phyloP scores from a whole-genome alignment of 148 eudicot species.

The Chenopodium formosanum region DNA sequence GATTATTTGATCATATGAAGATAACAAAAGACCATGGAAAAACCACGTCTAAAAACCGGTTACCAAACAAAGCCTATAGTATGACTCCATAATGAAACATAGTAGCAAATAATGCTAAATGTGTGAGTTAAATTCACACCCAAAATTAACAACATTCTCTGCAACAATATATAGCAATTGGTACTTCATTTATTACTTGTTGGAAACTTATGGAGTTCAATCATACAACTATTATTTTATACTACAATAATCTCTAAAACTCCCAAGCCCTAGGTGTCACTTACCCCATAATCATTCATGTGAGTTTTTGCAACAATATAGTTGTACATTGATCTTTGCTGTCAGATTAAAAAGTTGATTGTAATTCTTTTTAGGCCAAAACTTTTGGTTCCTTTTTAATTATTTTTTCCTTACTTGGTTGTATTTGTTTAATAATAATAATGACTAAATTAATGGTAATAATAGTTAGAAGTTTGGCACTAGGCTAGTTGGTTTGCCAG shows the following conservation, averaged over 20 bases:
- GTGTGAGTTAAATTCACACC: no score
- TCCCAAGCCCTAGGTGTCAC: conserved; percentile 9
- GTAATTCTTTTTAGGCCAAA: conserved; percentile 25
- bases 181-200: background rate
- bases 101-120: no score
- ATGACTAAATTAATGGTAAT: background rate
- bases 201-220: conserved; percentile 10
- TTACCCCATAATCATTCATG: conserved; percentile 22
- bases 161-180: background rate
- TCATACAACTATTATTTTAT: conserved; percentile 4
- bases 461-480: background rate
- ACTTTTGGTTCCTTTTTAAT: conserved; percentile 3
- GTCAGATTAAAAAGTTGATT: conserved; percentile 1
- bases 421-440: no score
- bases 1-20: no score
- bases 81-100: no score
- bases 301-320: conserved; percentile 17
- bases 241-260: background rate
- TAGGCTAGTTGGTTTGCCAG: background rate
- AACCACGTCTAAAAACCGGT: no score
- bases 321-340: conserved; percentile 7
- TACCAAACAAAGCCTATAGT: no score
- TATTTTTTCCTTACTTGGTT: no score
- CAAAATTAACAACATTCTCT: background rate
- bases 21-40: no score